phyloP scores from a whole-genome alignment of 305 asterid genomes.

The Lippia alba region DNA sequence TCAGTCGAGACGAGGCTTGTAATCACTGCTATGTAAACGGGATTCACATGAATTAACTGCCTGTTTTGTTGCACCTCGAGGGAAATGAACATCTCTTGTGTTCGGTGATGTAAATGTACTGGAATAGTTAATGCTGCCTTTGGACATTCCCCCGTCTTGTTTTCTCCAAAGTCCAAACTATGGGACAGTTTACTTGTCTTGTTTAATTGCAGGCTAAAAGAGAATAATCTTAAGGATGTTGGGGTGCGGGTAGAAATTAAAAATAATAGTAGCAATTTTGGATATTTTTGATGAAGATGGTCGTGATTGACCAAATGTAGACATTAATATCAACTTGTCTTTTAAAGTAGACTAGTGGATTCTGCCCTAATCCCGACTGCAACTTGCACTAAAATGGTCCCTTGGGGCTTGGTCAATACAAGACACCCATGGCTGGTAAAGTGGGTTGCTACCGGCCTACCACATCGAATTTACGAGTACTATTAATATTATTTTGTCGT shows the following conservation, averaged over 20 bases:
- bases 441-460: background rate
- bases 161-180: background rate
- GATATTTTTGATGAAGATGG: background rate
- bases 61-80: background rate
- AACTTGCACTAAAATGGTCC: background rate
- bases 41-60: background rate
- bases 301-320: background rate
- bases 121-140: background rate
- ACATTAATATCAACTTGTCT: background rate
- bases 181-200: background rate
- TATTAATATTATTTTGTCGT: no score
- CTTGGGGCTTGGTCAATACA: no score
- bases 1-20: background rate
- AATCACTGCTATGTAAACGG: background rate
- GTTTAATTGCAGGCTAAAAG: background rate
- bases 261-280: background rate
- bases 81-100: background rate
- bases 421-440: background rate
- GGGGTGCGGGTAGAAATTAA: no score
- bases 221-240: no score
- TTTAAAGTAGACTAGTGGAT: background rate
- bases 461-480: no score
- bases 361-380: background rate
- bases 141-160: background rate
- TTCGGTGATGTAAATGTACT: background rate